Evolutionary conservation across 1,139 yeast species (phyloP), one percentile per base, ranked within the genome.

Genomic region (Lodderomyces jiufengensis): DNA sequence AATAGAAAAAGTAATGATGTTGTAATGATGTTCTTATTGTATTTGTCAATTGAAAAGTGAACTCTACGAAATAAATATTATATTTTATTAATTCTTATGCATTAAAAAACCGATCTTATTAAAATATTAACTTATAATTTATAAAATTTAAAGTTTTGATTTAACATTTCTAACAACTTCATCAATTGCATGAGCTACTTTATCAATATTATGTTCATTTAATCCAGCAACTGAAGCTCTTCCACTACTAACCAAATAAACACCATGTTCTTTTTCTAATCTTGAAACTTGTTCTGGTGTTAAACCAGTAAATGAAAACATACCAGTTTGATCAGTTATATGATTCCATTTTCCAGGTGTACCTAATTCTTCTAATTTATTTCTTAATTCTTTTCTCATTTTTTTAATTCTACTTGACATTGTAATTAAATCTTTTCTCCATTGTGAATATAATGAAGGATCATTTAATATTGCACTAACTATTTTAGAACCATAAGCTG

Each of bases 331-430:
- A 46, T 75, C 72, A 37, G 85, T 86, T 51, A 92, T 86, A 62
- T 90, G 97, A 49, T 82, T 86, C 98, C 98, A 92, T 59, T 73
- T 78, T 39, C 95, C 95, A 35, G 94, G 92, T 32, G 97, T 87
- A 10, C 76, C 73, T 46, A 86, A 75, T 30, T 63, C 59, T 33
- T 65, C 61, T 47, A 88, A 73, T 48, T 74, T 71, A 42, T 69
- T 67, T 59, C 82, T 77, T 51, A 92, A 74, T 24, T 73, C 67
- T 25, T 63, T 52, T 64, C 97, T 80, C 95, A 88, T 88, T 46
- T 71, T 57, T 48, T 70, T 72, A 60, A 92, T 90, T 55, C 97
- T 78, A 36, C 82, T 75, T 38, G 95, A 83, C 98, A 92, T 92
- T 33, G 86, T 83, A 49, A 79, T 63, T 66, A 92, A 79, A 60